A percentile compares a stretch with the other conserved stretches of the same genome.
These are phyloP conservation scores for Quercus rubra DNA, from an alignment of 306 rosid species.

Conservation along the genomic window DNA sequence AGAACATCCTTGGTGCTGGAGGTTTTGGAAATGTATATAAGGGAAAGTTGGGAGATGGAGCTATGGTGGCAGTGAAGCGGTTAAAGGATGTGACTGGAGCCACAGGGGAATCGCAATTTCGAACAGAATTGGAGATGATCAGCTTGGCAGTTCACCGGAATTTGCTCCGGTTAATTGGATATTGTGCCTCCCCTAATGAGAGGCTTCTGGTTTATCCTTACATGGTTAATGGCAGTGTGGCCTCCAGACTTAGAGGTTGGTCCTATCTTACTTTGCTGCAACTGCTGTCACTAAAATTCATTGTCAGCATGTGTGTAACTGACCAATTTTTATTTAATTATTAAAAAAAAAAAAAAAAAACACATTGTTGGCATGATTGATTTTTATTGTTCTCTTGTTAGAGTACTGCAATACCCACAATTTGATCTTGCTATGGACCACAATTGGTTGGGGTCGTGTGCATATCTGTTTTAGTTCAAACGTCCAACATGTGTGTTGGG, in stretches of 20 bases:
- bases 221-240: constrained; percentile 97
- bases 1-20: constrained; percentile 90
- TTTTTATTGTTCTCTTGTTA: too few relatives aligned
- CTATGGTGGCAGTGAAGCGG: constrained; percentile 91
- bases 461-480: too few relatives aligned
- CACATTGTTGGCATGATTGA: too few relatives aligned
- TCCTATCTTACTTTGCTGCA: constrained; percentile 6
- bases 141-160: constrained; percentile 94
- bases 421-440: too few relatives aligned
- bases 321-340: too few relatives aligned
- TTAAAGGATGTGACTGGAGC: constrained; percentile 83
- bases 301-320: too few relatives aligned
- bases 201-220: constrained; percentile 91
- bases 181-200: constrained; percentile 77
- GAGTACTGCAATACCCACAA: too few relatives aligned
- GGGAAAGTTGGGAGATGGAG: constrained; percentile 85
- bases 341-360: too few relatives aligned
- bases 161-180: constrained; percentile 82
- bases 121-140: constrained; percentile 95
- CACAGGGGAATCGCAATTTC: constrained; percentile 87
- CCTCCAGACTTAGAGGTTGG: constrained; percentile 88
- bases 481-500: too few relatives aligned
- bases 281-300: neutral
- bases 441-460: too few relatives aligned
- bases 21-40: constrained; percentile 92